Evolutionary conservation across 164 flowering plant genomes (phyloP).

Genomic region (Magnolia kwangsiensis): DNA sequence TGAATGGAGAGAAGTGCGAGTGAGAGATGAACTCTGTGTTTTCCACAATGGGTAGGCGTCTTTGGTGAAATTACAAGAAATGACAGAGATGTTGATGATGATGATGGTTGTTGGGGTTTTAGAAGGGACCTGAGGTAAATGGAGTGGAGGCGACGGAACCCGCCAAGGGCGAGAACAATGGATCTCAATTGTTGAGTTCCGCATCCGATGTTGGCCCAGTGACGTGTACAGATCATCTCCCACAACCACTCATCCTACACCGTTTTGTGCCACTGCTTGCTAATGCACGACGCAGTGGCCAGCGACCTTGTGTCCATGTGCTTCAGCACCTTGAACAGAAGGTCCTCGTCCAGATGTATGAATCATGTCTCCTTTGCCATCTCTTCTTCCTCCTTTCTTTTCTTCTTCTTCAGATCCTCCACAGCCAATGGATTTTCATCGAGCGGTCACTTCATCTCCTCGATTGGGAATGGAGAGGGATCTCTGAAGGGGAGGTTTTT

Average conservation of each 20-base stretch:
- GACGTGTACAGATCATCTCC: slow-evolving; percentile 89
- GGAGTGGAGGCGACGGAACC: slow-evolving; percentile 79
- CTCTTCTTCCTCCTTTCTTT: no score
- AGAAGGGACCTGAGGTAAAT: slow-evolving; percentile 59
- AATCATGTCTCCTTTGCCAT: no score
- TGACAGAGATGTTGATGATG: slow-evolving; percentile 19
- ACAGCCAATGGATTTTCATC: slow-evolving; percentile 7
- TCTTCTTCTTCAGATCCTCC: slow-evolving; percentile 3
- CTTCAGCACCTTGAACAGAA: slow-evolving; percentile 75
- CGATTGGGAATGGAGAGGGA: no score
- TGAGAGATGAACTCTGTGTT: slow-evolving; percentile 82
- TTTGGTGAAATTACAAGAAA: slow-evolving; percentile 7
- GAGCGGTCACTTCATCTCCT: slow-evolving; percentile 45
- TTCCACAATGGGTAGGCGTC: slow-evolving; percentile 59
- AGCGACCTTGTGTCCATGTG: slow-evolving; percentile 78
- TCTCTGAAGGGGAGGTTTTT: no score
- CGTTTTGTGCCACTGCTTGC: slow-evolving; percentile 70
- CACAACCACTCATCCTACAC: slow-evolving; percentile 88
- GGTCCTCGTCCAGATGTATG: slow-evolving; percentile 44
- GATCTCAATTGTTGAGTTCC: slow-evolving; percentile 66
- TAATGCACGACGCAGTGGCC: slow-evolving; percentile 70
- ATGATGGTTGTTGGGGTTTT: slow-evolving; percentile 32
- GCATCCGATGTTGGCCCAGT: slow-evolving; percentile 57
- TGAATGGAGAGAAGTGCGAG: slow-evolving; percentile 75
- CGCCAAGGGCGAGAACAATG: slow-evolving; percentile 85